Conservation (phyloP, 371 early-diverging fungal genomes). For the Massospora cicadina region DNA sequence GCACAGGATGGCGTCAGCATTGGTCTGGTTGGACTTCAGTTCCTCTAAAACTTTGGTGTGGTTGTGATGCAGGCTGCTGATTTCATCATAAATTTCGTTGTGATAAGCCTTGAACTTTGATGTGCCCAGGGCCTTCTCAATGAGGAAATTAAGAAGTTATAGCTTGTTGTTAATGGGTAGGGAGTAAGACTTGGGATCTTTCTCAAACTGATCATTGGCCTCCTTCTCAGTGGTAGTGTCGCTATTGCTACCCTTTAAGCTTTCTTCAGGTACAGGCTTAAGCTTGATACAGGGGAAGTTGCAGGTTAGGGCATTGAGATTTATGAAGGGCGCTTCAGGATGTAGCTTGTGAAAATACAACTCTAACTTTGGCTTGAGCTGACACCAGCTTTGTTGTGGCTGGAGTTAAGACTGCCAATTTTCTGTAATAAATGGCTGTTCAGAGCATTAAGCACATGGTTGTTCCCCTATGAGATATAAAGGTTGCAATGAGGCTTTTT, state of each 20-base stretch:
- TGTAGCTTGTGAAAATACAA: not conserved
- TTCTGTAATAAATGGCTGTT: not conserved
- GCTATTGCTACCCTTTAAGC: not conserved
- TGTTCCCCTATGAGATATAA: not conserved
- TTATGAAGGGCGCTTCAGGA: not conserved
- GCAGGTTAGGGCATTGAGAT: not conserved
- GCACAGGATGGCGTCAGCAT: not conserved
- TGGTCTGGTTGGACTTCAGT: not conserved
- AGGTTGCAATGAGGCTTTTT: no score
- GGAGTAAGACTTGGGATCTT: not conserved
- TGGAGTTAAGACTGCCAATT: not conserved
- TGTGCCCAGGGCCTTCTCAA: not conserved
- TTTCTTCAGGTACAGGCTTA: not conserved
- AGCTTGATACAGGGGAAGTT: not conserved
- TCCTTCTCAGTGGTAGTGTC: not conserved
- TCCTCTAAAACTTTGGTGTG: not conserved
- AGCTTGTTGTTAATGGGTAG: not conserved
- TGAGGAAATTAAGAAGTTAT: not conserved
- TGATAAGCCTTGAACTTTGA: conserved; percentile 1
- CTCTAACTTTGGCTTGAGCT: not conserved
- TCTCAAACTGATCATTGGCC: not conserved
- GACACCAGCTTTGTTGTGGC: not conserved
- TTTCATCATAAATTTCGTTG: not conserved
- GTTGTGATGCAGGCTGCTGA: not conserved
- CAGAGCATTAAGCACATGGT: not conserved